Evolutionary conservation across 192 early-diverging fungal genomes (phyloP).

Genomic region (Cladochytrium replicatum): DNA sequence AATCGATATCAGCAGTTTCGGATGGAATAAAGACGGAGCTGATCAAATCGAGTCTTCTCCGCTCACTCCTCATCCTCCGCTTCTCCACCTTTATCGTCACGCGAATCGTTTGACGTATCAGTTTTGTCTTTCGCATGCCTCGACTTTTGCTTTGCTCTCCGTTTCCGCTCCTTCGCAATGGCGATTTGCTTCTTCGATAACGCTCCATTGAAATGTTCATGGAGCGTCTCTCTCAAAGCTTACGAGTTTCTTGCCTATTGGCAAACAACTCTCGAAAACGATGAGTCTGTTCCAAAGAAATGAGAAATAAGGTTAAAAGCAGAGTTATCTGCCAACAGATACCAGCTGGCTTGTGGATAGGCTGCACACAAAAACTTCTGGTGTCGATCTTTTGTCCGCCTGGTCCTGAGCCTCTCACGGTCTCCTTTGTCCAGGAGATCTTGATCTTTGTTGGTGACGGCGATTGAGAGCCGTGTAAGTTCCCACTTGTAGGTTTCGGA

Average conservation of each 20-base stretch:
- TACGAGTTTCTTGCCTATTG: slow-evolving; percentile 36
- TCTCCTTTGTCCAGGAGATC: slow-evolving; percentile 25
- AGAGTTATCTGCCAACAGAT: slow-evolving; percentile 7
- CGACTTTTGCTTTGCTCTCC: slow-evolving; percentile 14
- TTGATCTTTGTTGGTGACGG: too few relatives aligned
- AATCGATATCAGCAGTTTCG: too few relatives aligned
- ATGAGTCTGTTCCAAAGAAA: slow-evolving; percentile 16
- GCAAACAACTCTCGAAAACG: slow-evolving; percentile 25
- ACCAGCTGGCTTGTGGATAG: slow-evolving; percentile 34
- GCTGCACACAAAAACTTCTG: slow-evolving; percentile 23
- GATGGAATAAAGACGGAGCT: too few relatives aligned
- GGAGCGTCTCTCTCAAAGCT: slow-evolving; percentile 29
- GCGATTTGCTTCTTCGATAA: slow-evolving; percentile 11
- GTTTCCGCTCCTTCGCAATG: slow-evolving; percentile 9
- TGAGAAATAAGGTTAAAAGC: neutral
- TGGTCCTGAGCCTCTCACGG: slow-evolving; percentile 31
- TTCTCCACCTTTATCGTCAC: too few relatives aligned
- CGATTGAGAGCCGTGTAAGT: too few relatives aligned
- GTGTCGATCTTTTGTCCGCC: slow-evolving; percentile 44
- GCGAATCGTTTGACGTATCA: too few relatives aligned
- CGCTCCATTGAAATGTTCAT: slow-evolving; percentile 24
- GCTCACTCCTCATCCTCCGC: too few relatives aligned
- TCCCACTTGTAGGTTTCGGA: too few relatives aligned
- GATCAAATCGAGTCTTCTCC: too few relatives aligned
- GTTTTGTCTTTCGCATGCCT: too few relatives aligned